Evolutionary conservation across 2,329 filamentous ascomycete species (phyloP).

Genomic region (Thermochaetoides dissita): DNA sequence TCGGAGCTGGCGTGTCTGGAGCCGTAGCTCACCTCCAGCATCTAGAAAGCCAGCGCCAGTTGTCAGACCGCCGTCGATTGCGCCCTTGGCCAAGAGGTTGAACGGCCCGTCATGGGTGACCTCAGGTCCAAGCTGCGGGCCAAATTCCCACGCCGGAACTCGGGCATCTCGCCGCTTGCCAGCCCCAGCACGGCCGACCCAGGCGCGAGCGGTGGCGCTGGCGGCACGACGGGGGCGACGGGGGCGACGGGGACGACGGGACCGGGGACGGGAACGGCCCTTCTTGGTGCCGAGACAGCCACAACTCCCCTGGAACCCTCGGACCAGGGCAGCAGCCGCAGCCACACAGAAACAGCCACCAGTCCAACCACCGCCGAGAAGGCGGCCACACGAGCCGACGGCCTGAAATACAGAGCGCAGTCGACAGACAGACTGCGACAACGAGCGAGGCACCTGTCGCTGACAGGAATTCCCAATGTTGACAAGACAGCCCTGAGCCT

Average conservation of each 20-base stretch:
- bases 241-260: too few relatives aligned
- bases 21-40: too few relatives aligned
- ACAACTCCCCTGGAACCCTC: neutral
- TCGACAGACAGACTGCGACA: slow-evolving; percentile 10
- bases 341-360: slow-evolving; percentile 7
- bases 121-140: slow-evolving; percentile 33
- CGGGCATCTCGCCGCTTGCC: slow-evolving; percentile 23
- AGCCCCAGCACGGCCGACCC: too few relatives aligned
- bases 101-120: slow-evolving; percentile 26
- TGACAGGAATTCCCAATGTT: slow-evolving; percentile 3
- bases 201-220: too few relatives aligned
- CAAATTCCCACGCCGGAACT: slow-evolving; percentile 31
- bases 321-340: slow-evolving; percentile 9
- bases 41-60: too few relatives aligned
- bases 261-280: too few relatives aligned
- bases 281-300: slow-evolving; percentile 17
- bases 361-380: neutral
- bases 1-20: too few relatives aligned
- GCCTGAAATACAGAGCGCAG: slow-evolving; percentile 3
- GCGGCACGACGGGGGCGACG: too few relatives aligned
- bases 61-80: neutral
- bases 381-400: slow-evolving; percentile 4
- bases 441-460: slow-evolving; percentile 6
- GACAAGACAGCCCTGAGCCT: slow-evolving; percentile 1
- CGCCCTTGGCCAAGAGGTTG: neutral